Evolutionary conservation across 2,329 filamentous ascomycete genomes (phyloP).

Genomic region (Botryotinia globosa): DNA sequence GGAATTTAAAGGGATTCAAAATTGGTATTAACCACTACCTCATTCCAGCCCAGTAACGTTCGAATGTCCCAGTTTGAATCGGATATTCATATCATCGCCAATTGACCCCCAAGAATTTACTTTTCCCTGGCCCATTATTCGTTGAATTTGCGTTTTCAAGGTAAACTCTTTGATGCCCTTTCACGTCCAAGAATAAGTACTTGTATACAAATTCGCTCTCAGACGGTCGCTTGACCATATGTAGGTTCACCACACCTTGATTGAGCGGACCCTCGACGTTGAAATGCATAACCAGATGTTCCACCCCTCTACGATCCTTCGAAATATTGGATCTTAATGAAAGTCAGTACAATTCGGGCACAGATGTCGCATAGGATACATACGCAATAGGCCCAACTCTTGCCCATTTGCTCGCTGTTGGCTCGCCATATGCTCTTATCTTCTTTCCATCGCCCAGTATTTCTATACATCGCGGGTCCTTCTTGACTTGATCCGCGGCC

Average conservation of each 20-base stretch:
- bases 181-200: constrained; percentile 76
- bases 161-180: constrained; percentile 64
- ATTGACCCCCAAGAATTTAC: constrained; percentile 38
- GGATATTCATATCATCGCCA: constrained; percentile 28
- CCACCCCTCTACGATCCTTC: constrained; percentile 70
- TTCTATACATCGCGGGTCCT: constrained; percentile 66
- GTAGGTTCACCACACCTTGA: constrained; percentile 70
- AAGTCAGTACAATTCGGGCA: background rate
- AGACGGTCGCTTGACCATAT: constrained; percentile 68
- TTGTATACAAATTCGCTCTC: constrained; percentile 75
- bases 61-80: background rate
- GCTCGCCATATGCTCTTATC: constrained; percentile 79
- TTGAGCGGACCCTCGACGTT: constrained; percentile 77
- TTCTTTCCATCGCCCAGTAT: constrained; percentile 72
- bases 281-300: constrained; percentile 84
- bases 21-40: no score
- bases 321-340: constrained; percentile 57
- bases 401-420: constrained; percentile 79
- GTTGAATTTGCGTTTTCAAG: constrained; percentile 57
- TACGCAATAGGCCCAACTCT: constrained; percentile 61
- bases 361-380: constrained; percentile 11
- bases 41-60: no score
- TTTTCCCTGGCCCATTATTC: constrained; percentile 31
- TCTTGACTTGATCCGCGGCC: constrained; percentile 74
- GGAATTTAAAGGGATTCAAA: background rate